Evolutionary conservation across 192 early-diverging fungal species (phyloP).

Genomic region (Entrophospora sp.): DNA sequence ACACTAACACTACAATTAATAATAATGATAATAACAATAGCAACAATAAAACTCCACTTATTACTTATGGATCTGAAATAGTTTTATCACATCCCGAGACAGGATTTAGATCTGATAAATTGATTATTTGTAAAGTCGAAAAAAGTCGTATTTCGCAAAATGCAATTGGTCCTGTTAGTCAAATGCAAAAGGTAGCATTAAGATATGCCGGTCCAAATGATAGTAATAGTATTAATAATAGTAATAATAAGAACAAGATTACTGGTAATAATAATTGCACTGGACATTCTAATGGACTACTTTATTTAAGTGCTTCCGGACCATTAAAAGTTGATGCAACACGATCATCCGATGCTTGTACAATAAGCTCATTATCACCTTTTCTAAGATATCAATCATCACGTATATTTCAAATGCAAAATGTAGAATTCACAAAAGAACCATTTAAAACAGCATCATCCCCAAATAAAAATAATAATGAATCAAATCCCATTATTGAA

Average conservation of each 20-base stretch:
- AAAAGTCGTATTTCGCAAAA: conserved; percentile 55
- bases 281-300: no score
- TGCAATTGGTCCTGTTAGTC: conserved; percentile 63
- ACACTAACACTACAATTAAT: conserved; percentile 20
- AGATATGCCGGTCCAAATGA: conserved; percentile 29
- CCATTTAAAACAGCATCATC: conserved; percentile 24
- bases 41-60: conserved; percentile 36
- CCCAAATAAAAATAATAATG: background rate
- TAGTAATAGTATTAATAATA: no score
- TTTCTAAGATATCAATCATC: conserved; percentile 20
- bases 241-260: no score
- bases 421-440: conserved; percentile 20
- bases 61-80: conserved; percentile 68
- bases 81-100: conserved; percentile 56
- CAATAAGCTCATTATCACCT: conserved; percentile 5
- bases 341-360: conserved; percentile 15
- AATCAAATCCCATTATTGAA: conserved; percentile 11
- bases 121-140: conserved; percentile 75
- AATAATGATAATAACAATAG: no score
- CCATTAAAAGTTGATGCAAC: conserved; percentile 12
- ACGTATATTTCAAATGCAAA: conserved; percentile 18
- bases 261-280: no score
- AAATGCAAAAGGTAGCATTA: conserved; percentile 80
- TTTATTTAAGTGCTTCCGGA: conserved; percentile 40
- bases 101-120: conserved; percentile 53